Percentiles rank a stretch among this genome's conserved stretches.
Conservation (phyloP, 257 asterid species). For the Solanum appendiculatum region DNA sequence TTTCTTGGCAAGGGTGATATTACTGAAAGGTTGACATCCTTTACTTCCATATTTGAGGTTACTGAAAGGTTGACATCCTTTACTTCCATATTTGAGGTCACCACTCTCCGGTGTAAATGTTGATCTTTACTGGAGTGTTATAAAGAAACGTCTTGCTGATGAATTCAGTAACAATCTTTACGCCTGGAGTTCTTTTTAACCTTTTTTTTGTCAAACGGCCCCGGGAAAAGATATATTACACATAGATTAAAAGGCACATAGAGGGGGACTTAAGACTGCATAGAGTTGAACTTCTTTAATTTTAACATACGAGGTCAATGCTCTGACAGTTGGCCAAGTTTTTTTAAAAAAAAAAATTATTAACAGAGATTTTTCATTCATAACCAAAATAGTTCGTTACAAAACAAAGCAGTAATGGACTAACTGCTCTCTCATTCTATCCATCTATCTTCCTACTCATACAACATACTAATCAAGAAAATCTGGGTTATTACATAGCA, state of each 20-base stretch:
- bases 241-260: background rate
- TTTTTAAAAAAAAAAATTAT: too few relatives aligned
- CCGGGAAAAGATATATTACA: background rate
- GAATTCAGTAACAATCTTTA: background rate
- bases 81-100: background rate
- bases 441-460: background rate
- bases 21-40: background rate
- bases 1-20: background rate
- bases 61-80: background rate
- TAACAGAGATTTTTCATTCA: background rate
- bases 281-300: background rate
- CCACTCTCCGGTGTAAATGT: background rate
- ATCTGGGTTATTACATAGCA: too few relatives aligned
- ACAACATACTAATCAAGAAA: too few relatives aligned
- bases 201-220: background rate
- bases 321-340: background rate
- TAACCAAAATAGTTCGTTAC: too few relatives aligned
- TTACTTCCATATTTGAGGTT: background rate
- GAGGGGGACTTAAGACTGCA: background rate
- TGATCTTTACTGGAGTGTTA: background rate
- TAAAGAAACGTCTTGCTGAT: background rate
- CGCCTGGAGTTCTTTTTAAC: background rate
- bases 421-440: background rate
- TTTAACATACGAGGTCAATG: background rate
- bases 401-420: too few relatives aligned